Conservation (phyloP, 2,329 filamentous ascomycete genomes). For the Celoporthe dispersa region DNA sequence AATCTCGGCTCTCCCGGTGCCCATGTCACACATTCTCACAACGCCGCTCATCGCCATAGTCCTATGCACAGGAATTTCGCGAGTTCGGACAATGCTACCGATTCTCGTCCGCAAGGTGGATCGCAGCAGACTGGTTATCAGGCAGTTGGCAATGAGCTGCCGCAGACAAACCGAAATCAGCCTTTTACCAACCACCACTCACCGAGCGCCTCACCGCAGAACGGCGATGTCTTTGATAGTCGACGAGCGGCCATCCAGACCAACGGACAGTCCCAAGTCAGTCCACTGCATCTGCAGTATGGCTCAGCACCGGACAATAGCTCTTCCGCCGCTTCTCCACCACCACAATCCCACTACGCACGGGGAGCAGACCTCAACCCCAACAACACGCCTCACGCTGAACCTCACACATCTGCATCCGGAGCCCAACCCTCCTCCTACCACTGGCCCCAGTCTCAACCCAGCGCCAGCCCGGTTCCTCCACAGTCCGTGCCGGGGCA, state of each 20-base stretch:
- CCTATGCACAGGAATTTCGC: too few species aligned
- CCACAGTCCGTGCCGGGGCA: too few species aligned
- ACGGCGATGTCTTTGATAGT: background rate
- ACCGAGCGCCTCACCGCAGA: background rate
- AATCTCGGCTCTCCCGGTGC: background rate
- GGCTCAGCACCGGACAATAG: background rate
- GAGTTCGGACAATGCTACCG: background rate
- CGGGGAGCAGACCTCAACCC: background rate
- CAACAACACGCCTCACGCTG: too few species aligned
- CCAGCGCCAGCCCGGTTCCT: background rate
- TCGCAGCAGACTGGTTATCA: background rate
- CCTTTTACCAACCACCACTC: background rate
- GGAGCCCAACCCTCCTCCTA: too few species aligned
- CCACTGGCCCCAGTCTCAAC: background rate
- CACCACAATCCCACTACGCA: background rate
- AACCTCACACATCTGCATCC: too few species aligned
- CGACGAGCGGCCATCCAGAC: background rate
- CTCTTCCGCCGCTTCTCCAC: background rate
- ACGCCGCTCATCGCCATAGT: too few species aligned
- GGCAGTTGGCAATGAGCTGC: background rate
- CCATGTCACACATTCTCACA: too few species aligned
- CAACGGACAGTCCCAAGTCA: background rate
- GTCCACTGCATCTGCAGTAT: background rate
- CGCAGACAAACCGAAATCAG: background rate
- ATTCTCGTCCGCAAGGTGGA: background rate